A percentile compares a stretch with the other conserved stretches of the same genome.
phyloP scores from a whole-genome alignment of 108 stramenopile species.

The Schizochytrium sp. region DNA sequence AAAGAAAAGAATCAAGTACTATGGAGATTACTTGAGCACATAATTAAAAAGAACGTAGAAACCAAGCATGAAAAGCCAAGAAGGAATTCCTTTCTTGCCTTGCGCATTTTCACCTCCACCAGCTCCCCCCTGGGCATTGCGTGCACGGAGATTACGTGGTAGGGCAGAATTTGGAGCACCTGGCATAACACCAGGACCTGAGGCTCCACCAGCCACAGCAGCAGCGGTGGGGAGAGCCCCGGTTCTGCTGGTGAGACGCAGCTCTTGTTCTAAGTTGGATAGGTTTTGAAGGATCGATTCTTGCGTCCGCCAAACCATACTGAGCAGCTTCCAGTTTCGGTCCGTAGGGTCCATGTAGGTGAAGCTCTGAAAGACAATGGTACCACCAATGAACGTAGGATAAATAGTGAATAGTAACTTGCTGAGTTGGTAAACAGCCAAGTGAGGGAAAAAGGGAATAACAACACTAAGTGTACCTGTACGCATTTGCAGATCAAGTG shows the following conservation, averaged over 20 bases:
- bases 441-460: constrained; percentile 44
- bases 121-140: neutral
- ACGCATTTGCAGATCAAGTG: constrained; percentile 36
- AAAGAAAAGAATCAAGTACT: neutral
- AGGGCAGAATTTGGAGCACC: neutral
- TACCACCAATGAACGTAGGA: constrained; percentile 58
- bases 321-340: neutral
- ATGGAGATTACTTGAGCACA: neutral
- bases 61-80: constrained; percentile 31
- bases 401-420: constrained; percentile 47
- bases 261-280: neutral
- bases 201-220: neutral
- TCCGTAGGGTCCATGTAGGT: constrained; percentile 5
- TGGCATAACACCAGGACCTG: neutral
- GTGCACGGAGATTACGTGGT: constrained; percentile 52
- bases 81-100: constrained; percentile 42
- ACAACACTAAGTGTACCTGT: neutral
- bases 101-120: neutral
- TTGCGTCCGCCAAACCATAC: neutral
- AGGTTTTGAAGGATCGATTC: neutral
- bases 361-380: constrained; percentile 17
- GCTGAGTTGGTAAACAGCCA: constrained; percentile 41
- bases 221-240: constrained; percentile 12
- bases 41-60: constrained; percentile 46
- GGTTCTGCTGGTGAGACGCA: neutral